Percentiles rank a stretch among this genome's conserved stretches.
phyloP scores from a whole-genome alignment of 2,329 filamentous ascomycete species.

The Fusarium brevicatenulatum region DNA sequence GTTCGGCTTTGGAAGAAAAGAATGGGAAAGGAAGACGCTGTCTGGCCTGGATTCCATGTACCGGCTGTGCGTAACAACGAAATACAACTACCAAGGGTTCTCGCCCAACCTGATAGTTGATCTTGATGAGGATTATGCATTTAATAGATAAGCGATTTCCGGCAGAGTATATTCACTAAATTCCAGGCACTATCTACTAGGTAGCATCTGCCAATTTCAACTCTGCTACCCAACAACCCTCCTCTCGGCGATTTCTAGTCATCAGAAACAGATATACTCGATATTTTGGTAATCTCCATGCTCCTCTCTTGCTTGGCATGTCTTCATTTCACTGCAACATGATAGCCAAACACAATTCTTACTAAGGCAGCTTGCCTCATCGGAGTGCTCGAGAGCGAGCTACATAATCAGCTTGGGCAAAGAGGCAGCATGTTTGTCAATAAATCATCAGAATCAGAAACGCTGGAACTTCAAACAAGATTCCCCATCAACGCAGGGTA shows the following conservation, averaged over 20 bases:
- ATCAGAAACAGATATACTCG: background rate
- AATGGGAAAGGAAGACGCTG: conserved; percentile 34
- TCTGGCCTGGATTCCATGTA: conserved; percentile 22
- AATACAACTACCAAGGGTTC: background rate
- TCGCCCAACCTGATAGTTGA: conserved; percentile 26
- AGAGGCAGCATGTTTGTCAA: conserved; percentile 11
- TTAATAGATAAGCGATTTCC: conserved; percentile 2
- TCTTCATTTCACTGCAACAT: background rate
- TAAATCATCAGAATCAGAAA: conserved; percentile 23
- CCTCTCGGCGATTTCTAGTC: background rate
- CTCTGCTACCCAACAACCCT: background rate
- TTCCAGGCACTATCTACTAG: background rate
- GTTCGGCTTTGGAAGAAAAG: conserved; percentile 28
- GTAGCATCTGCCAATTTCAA: background rate
- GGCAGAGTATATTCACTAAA: background rate
- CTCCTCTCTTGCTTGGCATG: background rate
- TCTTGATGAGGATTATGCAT: conserved; percentile 36
- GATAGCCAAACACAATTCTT: background rate
- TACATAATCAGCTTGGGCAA: conserved; percentile 10
- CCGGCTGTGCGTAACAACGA: conserved; percentile 14
- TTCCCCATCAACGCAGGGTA: conserved; percentile 12
- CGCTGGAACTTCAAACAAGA: conserved; percentile 28
- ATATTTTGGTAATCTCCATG: background rate
- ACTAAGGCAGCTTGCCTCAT: background rate
- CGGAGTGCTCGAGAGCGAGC: background rate